Base-by-base conservation (phyloP, 768 basidiomycete genomes). In the Arthromyces matolae region DNA sequence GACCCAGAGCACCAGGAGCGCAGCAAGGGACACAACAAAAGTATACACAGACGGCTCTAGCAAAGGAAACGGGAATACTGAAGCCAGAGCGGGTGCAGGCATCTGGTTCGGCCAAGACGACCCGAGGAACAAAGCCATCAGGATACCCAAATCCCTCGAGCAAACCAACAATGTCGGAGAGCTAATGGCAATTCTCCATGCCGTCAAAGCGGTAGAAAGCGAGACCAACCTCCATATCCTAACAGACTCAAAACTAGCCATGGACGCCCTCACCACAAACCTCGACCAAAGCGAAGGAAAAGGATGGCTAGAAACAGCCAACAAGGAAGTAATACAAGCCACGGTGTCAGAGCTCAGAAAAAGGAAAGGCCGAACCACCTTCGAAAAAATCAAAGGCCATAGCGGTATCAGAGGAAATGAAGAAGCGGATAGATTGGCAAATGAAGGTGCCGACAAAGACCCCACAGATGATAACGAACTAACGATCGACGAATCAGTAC, bases 31-130 rank as follows among this genome's bases (percentile, higher is more conserved):
- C 2, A 4, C 14, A 25, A n/a, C 12, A 3, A 46, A 24, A 12
- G 50, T 50, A 1, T 67, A 63, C 24, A 69, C 62, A 0, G 64
- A 66, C 20, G 60, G 66, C 0, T 59, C 60, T 0, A 62, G 63
- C 45, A 2, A 44, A 1, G 48, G 57, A 0, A 66, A 66, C n/a
- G 54, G 61, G 0, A 51, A 48, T 8, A 20, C 9, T 5, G 35
- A 63, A 8, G 61, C 64, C 0, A 14, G 0, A 8, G 59, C 60
- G 0, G 64, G 65, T 0, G 56, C 59, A 3, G 38, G 46, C 0
- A 52, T 60, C 6, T 62, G 54, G 57, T 54, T 43, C 27, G 53
- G 47, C 1, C 23, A 16, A 10, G 31, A 52, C 4, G 49, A 60
- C 45, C 14, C 24, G 1, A 38, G 53, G 16, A 64, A 65, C 47